phyloP scores from a whole-genome alignment of 306 rosid genomes.

The Dryas octopetala region DNA sequence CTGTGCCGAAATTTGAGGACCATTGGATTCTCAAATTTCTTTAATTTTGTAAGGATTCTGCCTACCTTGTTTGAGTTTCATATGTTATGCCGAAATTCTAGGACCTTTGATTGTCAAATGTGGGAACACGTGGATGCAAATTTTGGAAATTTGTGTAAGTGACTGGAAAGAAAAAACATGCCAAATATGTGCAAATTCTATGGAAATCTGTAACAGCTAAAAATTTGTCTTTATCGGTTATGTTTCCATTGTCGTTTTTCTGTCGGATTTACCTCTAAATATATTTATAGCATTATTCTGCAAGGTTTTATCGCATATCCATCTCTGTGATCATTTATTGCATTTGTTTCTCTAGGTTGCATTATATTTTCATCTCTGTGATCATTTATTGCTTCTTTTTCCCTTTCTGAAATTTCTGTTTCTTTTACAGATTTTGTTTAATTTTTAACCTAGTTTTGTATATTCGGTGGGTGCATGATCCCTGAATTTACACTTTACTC shows the following conservation, averaged over 20 bases:
- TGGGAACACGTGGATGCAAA: neutral
- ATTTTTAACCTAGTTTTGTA: neutral
- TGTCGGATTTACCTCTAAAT: neutral
- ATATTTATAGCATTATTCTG: neutral
- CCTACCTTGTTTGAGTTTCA: neutral
- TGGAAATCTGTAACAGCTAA: neutral
- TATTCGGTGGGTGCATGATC: conserved; percentile 12
- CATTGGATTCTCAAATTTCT: no score
- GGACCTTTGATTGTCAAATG: neutral
- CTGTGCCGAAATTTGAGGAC: no score
- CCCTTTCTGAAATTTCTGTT: conserved; percentile 14
- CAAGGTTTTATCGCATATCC: neutral
- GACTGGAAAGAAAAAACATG: neutral
- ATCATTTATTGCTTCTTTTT: conserved; percentile 4
- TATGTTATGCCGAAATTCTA: neutral
- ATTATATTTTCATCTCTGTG: neutral
- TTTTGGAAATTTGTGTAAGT: neutral
- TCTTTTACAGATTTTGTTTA: conserved; percentile 11
- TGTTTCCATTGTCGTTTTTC: conserved; percentile 8
- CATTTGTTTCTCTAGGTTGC: neutral
- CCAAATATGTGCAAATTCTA: neutral
- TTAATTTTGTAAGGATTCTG: no score
- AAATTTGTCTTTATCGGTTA: neutral
- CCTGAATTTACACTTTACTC: conserved; percentile 24
- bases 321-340: neutral